phyloP scores from a whole-genome alignment of 2,329 filamentous ascomycete genomes.

The Parasarocladium wereldwijsianum region DNA sequence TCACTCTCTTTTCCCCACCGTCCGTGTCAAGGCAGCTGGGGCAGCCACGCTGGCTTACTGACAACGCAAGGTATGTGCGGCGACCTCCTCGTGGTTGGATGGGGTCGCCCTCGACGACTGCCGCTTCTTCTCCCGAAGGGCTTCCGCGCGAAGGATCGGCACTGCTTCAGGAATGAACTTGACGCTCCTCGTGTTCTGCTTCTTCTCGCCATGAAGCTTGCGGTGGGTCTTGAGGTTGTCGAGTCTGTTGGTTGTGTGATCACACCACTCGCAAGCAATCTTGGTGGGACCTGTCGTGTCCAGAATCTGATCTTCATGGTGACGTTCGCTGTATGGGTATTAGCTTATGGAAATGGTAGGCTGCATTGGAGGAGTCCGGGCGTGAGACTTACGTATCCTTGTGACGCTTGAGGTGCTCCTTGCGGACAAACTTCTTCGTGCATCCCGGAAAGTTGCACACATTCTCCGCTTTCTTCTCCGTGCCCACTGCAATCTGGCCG shows the following conservation, averaged over 20 bases:
- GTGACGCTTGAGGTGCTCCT: constrained; percentile 42
- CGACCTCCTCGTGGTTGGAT: no score
- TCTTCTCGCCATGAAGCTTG: constrained; percentile 24
- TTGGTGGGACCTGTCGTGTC: constrained; percentile 24
- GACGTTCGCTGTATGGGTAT: constrained; percentile 13
- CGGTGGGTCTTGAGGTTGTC: constrained; percentile 28
- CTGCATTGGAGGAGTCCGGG: background rate
- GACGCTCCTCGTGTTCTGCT: constrained; percentile 23
- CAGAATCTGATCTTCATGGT: no score
- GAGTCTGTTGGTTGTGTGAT: constrained; percentile 24
- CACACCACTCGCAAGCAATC: constrained; percentile 26
- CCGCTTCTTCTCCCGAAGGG: constrained; percentile 23
- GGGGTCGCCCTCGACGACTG: constrained; percentile 23
- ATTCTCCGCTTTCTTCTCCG: no score
- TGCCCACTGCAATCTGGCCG: no score
- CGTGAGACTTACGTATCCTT: constrained; percentile 30
- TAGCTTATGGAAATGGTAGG: background rate
- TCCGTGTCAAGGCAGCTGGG: no score
- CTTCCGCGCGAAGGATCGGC: constrained; percentile 23
- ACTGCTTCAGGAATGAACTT: constrained; percentile 24
- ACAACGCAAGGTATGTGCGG: no score
- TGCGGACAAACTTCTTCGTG: constrained; percentile 32
- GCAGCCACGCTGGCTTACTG: no score
- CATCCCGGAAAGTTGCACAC: constrained; percentile 32
- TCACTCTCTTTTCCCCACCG: no score